A percentile compares a stretch with the other conserved stretches of the same genome.
Conservation (phyloP, 148 eudicot species). For the Cornus controversa region DNA sequence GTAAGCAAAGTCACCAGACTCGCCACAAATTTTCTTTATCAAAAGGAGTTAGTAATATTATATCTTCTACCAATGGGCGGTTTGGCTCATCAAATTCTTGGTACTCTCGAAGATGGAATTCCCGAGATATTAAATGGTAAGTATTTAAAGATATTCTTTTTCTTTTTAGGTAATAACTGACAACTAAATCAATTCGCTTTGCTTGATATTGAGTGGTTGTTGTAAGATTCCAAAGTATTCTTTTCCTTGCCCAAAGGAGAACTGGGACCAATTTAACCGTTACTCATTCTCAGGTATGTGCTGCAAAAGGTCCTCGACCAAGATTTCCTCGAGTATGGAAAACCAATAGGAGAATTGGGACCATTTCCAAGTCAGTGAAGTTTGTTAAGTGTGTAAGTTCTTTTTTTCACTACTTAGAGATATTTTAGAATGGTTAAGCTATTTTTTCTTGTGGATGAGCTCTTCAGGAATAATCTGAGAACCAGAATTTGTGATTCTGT, state of each 20-base stretch:
- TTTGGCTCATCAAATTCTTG: neutral
- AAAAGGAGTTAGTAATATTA: neutral
- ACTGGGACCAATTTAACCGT: neutral
- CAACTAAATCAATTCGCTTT: neutral
- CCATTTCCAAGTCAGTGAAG: constrained; percentile 77
- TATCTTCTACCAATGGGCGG: neutral
- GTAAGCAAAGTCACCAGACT: too few relatives aligned
- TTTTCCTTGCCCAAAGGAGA: neutral
- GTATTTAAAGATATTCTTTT: neutral
- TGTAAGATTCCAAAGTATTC: neutral
- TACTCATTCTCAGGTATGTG: constrained; percentile 59
- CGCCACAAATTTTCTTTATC: too few relatives aligned
- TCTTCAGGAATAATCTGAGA: neutral
- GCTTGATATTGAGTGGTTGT: neutral
- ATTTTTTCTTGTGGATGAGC: too few relatives aligned
- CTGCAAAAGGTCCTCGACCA: constrained; percentile 89
- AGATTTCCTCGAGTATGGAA: constrained; percentile 95
- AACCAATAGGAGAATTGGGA: constrained; percentile 66
- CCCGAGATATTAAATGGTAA: neutral
- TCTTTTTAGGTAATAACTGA: neutral
- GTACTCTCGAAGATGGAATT: neutral
- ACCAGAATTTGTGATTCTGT: neutral
- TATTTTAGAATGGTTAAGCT: neutral
- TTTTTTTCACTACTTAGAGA: neutral
- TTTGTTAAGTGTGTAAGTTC: constrained; percentile 80